Conservation (phyloP, 2,329 filamentous ascomycete genomes). For the Botrytis paeoniae region DNA sequence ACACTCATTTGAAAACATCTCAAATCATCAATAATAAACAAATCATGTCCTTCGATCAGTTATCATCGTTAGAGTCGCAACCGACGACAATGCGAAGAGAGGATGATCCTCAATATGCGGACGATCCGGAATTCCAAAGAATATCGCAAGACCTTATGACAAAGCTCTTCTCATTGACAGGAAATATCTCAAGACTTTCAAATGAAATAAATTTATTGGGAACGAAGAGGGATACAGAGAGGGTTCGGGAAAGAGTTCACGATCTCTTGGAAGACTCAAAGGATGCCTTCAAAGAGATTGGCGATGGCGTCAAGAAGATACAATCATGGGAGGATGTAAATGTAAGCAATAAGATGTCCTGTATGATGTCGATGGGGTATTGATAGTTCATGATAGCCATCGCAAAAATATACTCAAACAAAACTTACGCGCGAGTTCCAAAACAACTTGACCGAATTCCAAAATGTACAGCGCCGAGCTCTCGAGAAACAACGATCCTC, state of each 20-base stretch:
- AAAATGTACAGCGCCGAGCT: constrained; percentile 82
- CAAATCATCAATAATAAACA: not conserved
- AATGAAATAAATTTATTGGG: constrained; percentile 83
- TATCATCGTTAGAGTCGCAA: constrained; percentile 81
- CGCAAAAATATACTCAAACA: constrained; percentile 94
- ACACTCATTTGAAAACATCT: not conserved
- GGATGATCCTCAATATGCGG: constrained; percentile 73
- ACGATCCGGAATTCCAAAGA: constrained; percentile 88
- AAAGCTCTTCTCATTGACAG: constrained; percentile 84
- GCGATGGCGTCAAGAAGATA: constrained; percentile 89
- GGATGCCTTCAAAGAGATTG: constrained; percentile 83
- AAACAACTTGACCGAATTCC: constrained; percentile 83
- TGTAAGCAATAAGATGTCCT: constrained; percentile 47
- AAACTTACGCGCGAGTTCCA: constrained; percentile 95
- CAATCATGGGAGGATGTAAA: constrained; percentile 82
- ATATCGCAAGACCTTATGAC: constrained; percentile 81
- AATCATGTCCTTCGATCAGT: constrained; percentile 86
- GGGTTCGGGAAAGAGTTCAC: constrained; percentile 86
- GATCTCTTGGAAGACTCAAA: constrained; percentile 83
- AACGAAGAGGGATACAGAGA: constrained; percentile 85
- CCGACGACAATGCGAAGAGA: constrained; percentile 63
- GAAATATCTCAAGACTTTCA: constrained; percentile 80
- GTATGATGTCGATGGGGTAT: constrained; percentile 24
- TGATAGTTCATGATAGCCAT: constrained; percentile 56
- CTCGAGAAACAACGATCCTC: constrained; percentile 91